Conservation (phyloP, 2,329 filamentous ascomycete genomes). For the Colletotrichum simmondsii region DNA sequence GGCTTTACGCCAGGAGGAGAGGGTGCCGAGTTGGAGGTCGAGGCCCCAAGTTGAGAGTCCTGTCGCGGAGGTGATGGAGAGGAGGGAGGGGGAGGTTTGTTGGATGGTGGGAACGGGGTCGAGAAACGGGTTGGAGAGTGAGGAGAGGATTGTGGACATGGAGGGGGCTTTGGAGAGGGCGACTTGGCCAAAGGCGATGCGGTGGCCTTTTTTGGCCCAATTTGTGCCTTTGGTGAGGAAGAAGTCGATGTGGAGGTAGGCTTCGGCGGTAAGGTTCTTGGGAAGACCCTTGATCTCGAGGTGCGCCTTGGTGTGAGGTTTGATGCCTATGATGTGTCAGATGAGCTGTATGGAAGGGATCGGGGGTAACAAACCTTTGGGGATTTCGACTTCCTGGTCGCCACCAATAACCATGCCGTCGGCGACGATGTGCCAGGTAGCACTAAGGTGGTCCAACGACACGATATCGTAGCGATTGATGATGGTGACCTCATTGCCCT, state of each 20-base stretch:
- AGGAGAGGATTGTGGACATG: conserved; percentile 38
- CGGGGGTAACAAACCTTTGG: conserved; percentile 45
- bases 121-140: conserved; percentile 17
- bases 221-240: conserved; percentile 51
- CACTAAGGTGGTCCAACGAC: conserved; percentile 60
- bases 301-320: conserved; percentile 53
- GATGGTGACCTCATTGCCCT: conserved; percentile 55
- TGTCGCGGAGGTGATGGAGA: conserved; percentile 48
- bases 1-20: conserved; percentile 54
- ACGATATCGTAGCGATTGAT: conserved; percentile 67
- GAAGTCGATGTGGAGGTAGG: conserved; percentile 62
- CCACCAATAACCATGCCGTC: conserved; percentile 50
- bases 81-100: conserved; percentile 34
- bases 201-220: conserved; percentile 64
- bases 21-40: conserved; percentile 52
- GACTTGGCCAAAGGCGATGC: conserved; percentile 62
- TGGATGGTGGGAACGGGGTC: conserved; percentile 24
- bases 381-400: conserved; percentile 48
- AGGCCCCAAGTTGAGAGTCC: conserved; percentile 55
- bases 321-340: conserved; percentile 44
- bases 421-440: conserved; percentile 53
- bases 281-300: conserved; percentile 47
- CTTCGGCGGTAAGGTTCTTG: conserved; percentile 45
- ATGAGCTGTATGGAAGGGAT: no score
- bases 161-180: conserved; percentile 48